Evolutionary conservation across 805 yeast species (phyloP).

Genomic region (Candida boleticola): DNA sequence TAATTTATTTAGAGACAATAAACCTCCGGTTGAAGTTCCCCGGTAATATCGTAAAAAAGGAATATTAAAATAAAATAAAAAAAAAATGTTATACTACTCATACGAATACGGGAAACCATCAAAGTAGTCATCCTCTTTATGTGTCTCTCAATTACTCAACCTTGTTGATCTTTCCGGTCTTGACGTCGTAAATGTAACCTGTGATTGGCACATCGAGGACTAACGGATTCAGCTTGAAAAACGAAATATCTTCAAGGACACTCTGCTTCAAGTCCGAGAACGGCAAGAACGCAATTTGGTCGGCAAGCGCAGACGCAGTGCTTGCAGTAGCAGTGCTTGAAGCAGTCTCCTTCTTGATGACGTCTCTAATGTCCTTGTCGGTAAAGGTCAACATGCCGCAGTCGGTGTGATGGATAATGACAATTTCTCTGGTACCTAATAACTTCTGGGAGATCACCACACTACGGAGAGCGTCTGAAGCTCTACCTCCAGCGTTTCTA

Average conservation of each 20-base stretch:
- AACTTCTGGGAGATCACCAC: slow-evolving; percentile 39
- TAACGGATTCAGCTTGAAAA: slow-evolving; percentile 24
- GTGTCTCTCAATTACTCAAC: slow-evolving; percentile 16
- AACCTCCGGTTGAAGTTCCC: too few relatives aligned
- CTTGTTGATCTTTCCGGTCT: slow-evolving; percentile 29
- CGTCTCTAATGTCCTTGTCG: slow-evolving; percentile 27
- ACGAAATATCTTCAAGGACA: slow-evolving; percentile 34
- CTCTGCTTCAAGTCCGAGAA: slow-evolving; percentile 32
- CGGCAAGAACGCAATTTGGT: slow-evolving; percentile 32
- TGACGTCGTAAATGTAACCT: slow-evolving; percentile 39
- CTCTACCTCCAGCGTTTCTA: slow-evolving; percentile 45
- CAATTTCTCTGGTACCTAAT: slow-evolving; percentile 39
- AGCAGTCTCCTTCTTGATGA: slow-evolving; percentile 21
- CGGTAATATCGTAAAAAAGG: too few relatives aligned
- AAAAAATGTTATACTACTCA: too few relatives aligned
- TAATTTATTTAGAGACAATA: too few relatives aligned
- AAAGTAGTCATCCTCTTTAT: too few relatives aligned
- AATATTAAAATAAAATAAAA: too few relatives aligned
- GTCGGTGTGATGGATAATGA: slow-evolving; percentile 41
- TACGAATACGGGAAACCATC: too few relatives aligned
- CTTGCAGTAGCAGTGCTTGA: slow-evolving; percentile 16
- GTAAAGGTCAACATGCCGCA: slow-evolving; percentile 44
- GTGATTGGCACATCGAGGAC: slow-evolving; percentile 36
- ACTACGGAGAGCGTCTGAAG: slow-evolving; percentile 37
- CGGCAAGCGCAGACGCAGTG: slow-evolving; percentile 14